Evolutionary conservation across 2,329 filamentous ascomycete species (phyloP).

Genomic region (Bipolaris gigantea): DNA sequence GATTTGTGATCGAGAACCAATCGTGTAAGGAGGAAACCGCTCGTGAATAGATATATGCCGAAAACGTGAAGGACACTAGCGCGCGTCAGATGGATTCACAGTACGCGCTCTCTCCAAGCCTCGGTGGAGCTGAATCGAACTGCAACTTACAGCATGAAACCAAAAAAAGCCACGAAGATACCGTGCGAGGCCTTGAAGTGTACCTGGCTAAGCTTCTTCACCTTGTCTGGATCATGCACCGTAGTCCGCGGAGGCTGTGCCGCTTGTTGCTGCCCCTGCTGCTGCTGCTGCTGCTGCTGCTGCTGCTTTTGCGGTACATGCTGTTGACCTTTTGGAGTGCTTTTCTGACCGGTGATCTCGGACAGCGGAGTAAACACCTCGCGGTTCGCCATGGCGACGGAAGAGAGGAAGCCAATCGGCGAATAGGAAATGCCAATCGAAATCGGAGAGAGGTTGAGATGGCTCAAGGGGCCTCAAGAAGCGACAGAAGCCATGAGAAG

Average conservation of each 20-base stretch:
- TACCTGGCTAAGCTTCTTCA: conserved; percentile 49
- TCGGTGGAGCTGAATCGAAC: not conserved
- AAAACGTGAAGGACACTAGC: conserved; percentile 69
- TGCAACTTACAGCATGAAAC: conserved; percentile 60
- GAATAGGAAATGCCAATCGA: not conserved
- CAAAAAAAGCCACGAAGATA: conserved; percentile 65
- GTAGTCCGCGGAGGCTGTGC: conserved; percentile 6
- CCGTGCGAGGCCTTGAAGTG: conserved; percentile 58
- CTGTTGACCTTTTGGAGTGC: conserved; percentile 32
- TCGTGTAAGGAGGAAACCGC: conserved; percentile 89
- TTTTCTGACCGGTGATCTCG: conserved; percentile 42
- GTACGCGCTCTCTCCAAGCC: not conserved
- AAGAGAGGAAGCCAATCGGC: conserved; percentile 1
- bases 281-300: conserved; percentile 34
- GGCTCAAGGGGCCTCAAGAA: conserved; percentile 19
- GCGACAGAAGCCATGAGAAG: conserved; percentile 24
- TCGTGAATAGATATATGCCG: conserved; percentile 90
- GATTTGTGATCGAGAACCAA: conserved; percentile 77
- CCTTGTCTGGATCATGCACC: conserved; percentile 23
- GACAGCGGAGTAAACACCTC: conserved; percentile 43
- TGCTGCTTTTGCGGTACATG: conserved; percentile 13
- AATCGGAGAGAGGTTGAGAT: not conserved
- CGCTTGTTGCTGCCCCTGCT: conserved; percentile 25
- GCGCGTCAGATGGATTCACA: conserved; percentile 10
- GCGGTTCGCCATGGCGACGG: conserved; percentile 41